Base-by-base conservation (phyloP, 179 eudicot genomes). In the Patellifolia procumbens region DNA sequence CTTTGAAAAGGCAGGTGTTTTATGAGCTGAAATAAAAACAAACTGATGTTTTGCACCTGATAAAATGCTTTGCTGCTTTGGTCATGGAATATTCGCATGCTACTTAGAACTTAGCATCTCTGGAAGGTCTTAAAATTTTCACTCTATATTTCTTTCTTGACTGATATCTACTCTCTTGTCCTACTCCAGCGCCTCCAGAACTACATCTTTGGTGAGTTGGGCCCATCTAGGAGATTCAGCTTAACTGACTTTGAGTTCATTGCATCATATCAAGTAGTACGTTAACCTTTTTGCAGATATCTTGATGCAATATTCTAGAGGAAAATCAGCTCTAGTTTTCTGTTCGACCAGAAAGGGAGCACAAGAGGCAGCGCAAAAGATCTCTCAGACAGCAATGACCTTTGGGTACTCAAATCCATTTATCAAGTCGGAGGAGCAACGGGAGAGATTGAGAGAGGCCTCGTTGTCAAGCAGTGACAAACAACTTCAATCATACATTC, bases 321-420 rank as follows among this genome's bases (percentile, higher is more conserved):
- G 95, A 68, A 95, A 91, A 80, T 91, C 97, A 78, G 92, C 99
- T 56, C 84, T 95, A 60, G 85, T 95, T 73, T 95, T 95, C 82
- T 95, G 99, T 85, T 86, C 99, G 67, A 95, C 99, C 52, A 88
- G 99, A 84, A 93, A 93, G 83, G 99, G 97, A 78, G 97, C 99
- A 78, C 97, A 93, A 83, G 99, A 95, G 78, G 99, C 99, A 79
- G 97, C 99, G 74, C 99, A 95, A 65, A 78, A 75, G 70, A 84
- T 93, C 65, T 84, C 97, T 76, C 97, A 92, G 79, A 84, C 82
- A 32, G 97, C 97, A 53, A 93, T 95, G 97, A 89, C 91, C 42
- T 85, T 86, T 81, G 99, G 99, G 56, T 86, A 89, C 80, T 95
- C 99, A 46, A 93, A 90, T 80, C 99, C 99, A 61, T 95, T 95